Percentiles rank a stretch among this genome's conserved stretches.
phyloP scores from a whole-genome alignment of 306 rosid species.

The Clitoria ternatea region DNA sequence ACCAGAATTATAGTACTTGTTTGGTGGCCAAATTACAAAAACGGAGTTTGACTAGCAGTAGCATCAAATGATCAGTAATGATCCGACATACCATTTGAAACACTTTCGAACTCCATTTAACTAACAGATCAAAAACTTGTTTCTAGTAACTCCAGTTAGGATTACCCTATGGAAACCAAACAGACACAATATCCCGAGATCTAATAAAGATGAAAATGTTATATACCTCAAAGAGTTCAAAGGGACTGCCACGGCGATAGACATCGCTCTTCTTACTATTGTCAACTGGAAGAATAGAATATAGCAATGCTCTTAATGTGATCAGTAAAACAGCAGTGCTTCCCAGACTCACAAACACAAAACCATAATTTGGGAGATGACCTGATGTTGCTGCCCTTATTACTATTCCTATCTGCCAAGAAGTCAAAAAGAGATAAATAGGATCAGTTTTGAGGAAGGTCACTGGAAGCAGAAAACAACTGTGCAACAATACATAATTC shows the following conservation, averaged over 20 bases:
- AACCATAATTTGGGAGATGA: slow-evolving; percentile 58
- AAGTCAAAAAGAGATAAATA: neutral
- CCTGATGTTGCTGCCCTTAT: slow-evolving; percentile 58
- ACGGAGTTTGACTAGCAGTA: too few relatives aligned
- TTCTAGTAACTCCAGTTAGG: too few relatives aligned
- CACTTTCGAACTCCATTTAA: too few relatives aligned
- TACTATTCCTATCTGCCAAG: slow-evolving; percentile 66
- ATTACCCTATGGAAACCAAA: too few relatives aligned
- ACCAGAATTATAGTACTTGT: neutral
- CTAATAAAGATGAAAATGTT: neutral
- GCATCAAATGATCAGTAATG: too few relatives aligned
- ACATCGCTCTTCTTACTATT: slow-evolving; percentile 62
- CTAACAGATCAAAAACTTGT: too few relatives aligned
- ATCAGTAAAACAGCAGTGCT: slow-evolving; percentile 86
- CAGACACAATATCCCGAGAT: neutral
- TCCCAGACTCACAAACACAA: slow-evolving; percentile 67
- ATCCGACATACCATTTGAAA: too few relatives aligned
- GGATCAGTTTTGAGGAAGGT: neutral
- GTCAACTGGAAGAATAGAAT: slow-evolving; percentile 48
- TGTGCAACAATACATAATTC: neutral
- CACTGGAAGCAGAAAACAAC: neutral
- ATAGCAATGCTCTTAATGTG: slow-evolving; percentile 65
- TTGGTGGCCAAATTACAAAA: too few relatives aligned
- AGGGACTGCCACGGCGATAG: slow-evolving; percentile 84
- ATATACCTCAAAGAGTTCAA: slow-evolving; percentile 90